Evolutionary conservation across 768 basidiomycete species (phyloP), one percentile per base, ranked within the genome.

Genomic region (Naganishia antarctica): DNA sequence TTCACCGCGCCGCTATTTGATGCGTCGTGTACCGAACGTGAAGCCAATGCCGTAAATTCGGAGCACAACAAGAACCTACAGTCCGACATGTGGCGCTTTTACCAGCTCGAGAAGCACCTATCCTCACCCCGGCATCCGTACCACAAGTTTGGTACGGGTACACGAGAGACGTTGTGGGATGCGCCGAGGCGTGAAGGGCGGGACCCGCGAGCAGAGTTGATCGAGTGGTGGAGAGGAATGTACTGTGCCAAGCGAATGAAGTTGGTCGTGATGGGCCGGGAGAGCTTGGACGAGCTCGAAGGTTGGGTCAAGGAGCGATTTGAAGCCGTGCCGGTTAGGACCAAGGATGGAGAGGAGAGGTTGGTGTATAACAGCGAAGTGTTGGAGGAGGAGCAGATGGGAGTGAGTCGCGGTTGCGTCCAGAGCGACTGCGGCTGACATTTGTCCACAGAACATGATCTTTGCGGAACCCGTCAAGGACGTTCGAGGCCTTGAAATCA

Each of bases 61-160:
- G 96, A 99, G 76, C 87, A 97, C 81, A 90, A 91, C 87, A 91
- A 49, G 84, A 85, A 28, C 87, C 88, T 77, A 86, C 91, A 43
- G 88, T 89, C 47, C 25, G 76, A 81, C 79, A 18, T 81, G 89
- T 66, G 91, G 91, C 50, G 94, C n/a, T 85, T 93, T 63, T 98
- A 89, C 78, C 94, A 99, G 76, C 79, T 97, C 26, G 90, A 89
- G 78, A 98, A 98, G 77, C 83, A 87, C 70, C 84, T 94, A 51
- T 87, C 85, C 63, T 85, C 84, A 69, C 80, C 81, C 1, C 88
- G 86, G 5, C 91, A 94, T 75, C 83, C 84, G 3, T 97, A 91
- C 87, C 83, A 82, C 65, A 97, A 96, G 74, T 97, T 97, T 72
- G 92, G 93, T 1, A 90, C 85, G 21, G 92, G 92, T 6, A 88